These are phyloP conservation scores for Tricholomella constricta DNA, from an alignment of 768 basidiomycete genomes.

Conservation along the genomic window DNA sequence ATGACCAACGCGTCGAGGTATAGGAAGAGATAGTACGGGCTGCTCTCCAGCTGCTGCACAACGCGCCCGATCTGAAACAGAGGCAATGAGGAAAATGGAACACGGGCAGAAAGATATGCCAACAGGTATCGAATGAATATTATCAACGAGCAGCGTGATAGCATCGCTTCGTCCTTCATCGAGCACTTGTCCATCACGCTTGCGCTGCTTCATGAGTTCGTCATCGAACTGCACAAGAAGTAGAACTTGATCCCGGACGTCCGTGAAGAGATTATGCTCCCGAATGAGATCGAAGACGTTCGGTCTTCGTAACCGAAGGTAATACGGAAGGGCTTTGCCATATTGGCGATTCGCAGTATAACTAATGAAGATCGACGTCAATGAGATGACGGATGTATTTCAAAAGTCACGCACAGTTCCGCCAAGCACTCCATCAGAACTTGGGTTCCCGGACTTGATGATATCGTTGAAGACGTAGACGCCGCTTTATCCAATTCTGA, in stretches of 20 bases:
- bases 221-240: constrained; percentile 94
- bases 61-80: constrained; percentile 76
- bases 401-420: constrained; percentile 65
- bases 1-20: constrained; percentile 87
- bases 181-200: constrained; percentile 40
- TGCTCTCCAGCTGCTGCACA: constrained; percentile 77
- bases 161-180: constrained; percentile 66
- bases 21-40: constrained; percentile 84
- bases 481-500: constrained; percentile 71
- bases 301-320: constrained; percentile 80
- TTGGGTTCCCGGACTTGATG: constrained; percentile 47
- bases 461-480: constrained; percentile 48
- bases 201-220: constrained; percentile 69
- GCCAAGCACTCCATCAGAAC: constrained; percentile 93
- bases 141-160: constrained; percentile 85
- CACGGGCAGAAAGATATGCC: constrained; percentile 23
- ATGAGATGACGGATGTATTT: background rate
- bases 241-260: constrained; percentile 91
- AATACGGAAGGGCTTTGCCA: constrained; percentile 91
- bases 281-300: constrained; percentile 95
- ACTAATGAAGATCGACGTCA: constrained; percentile 38
- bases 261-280: constrained; percentile 92
- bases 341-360: constrained; percentile 89
- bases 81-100: background rate
- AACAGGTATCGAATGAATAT: constrained; percentile 95